A percentile compares a stretch with the other conserved stretches of the same genome.
phyloP scores from a whole-genome alignment of 108 stramenopile species.

The Pseudonitzschia pungens region DNA sequence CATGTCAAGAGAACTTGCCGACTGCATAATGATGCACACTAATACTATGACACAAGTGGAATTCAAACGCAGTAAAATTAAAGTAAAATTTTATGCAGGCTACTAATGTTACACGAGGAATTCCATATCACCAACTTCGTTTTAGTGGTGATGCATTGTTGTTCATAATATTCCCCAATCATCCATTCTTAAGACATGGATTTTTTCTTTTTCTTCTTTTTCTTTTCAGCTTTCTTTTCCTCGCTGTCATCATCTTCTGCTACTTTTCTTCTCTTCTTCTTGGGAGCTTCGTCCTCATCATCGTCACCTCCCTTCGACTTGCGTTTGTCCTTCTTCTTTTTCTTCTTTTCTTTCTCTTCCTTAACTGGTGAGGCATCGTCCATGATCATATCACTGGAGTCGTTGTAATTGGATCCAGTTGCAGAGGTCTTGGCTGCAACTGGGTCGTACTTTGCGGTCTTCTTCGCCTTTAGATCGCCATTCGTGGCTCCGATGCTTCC shows the following conservation, averaged over 20 bases:
- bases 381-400: constrained; percentile 86
- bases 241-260: constrained; percentile 53
- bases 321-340: constrained; percentile 79
- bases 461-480: constrained; percentile 68
- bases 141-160: neutral
- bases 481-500: constrained; percentile 77
- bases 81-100: neutral
- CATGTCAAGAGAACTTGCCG: neutral
- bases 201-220: constrained; percentile 32
- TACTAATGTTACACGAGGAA: constrained; percentile 10
- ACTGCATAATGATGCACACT: no score
- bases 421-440: constrained; percentile 76
- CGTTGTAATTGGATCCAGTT: constrained; percentile 81
- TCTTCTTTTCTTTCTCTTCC: constrained; percentile 56
- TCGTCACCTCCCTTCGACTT: constrained; percentile 53
- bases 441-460: constrained; percentile 77
- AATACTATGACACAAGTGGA: neutral
- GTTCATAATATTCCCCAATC: neutral
- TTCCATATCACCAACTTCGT: neutral
- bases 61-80: neutral
- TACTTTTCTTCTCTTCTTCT: constrained; percentile 54
- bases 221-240: constrained; percentile 36
- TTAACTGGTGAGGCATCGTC: constrained; percentile 35
- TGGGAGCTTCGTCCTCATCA: constrained; percentile 46
- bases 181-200: constrained; percentile 23